Conservation (phyloP, 2,329 filamentous ascomycete species). For the Aspergillus clavatus region DNA sequence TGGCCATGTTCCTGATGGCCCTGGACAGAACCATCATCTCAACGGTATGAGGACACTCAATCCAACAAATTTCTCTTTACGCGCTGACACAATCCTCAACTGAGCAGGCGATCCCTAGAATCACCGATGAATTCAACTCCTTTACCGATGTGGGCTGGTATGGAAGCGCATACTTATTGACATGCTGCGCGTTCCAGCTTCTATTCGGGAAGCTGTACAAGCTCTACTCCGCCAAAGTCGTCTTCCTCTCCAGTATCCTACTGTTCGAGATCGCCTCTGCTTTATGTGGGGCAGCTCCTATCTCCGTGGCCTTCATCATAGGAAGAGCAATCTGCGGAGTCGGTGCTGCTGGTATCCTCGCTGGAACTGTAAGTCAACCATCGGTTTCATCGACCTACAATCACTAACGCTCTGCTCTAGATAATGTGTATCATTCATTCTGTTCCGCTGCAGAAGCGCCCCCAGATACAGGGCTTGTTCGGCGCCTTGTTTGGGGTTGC, state of each 20-base stretch:
- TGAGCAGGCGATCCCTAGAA: background rate
- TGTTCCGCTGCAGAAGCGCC: conserved; percentile 30
- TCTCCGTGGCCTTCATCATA: conserved; percentile 28
- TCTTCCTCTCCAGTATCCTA: conserved; percentile 28
- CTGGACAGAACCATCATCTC: no score
- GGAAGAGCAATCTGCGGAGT: conserved; percentile 32
- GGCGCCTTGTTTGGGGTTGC: conserved; percentile 31
- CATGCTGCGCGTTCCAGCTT: conserved; percentile 34
- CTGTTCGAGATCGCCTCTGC: conserved; percentile 37
- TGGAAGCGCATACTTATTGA: conserved; percentile 35
- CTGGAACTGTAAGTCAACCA: no score
- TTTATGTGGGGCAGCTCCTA: conserved; percentile 28
- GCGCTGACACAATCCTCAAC: no score
- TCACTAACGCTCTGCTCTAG: no score
- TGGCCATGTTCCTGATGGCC: no score
- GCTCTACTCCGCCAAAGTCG: conserved; percentile 32
- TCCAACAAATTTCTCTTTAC: no score
- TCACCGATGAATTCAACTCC: conserved; percentile 33
- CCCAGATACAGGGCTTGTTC: conserved; percentile 26
- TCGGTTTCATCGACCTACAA: no score
- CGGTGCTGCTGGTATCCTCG: conserved; percentile 27
- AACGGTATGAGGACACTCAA: no score
- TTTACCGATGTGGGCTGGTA: conserved; percentile 43
- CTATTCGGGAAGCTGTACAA: conserved; percentile 36
- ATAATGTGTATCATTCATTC: conserved; percentile 26